Evolutionary conservation across 345 rosid genomes (phyloP), one percentile per base, ranked within the genome.

Genomic region (Syzygium aromaticum): DNA sequence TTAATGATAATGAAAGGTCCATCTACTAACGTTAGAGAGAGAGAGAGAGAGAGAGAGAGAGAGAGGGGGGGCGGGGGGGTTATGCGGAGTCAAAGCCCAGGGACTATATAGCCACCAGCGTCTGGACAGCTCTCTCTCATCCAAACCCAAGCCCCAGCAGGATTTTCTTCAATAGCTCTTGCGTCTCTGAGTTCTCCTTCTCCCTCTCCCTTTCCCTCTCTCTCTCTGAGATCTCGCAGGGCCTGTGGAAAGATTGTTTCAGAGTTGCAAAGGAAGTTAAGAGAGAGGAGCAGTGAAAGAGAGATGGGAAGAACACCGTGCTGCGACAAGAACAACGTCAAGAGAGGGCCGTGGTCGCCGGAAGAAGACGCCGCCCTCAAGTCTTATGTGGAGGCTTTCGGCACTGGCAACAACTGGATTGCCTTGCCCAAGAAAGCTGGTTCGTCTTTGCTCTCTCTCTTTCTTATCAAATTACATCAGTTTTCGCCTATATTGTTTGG

Each of bases 331-430:
- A 92, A 94, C 27, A 89, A 90, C 51, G 94, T 94, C 87, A 93
- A 92, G 89, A 90, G 93, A 90, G 96, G 96, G n/a, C 93, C 95
- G 7, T 94, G 96, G 96, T 94, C 96, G 57, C 95, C 96, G 3
- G 95, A 93, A 38, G 96, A 94, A 91, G 96, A 94, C 53, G 94
- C 93, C 30, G 84, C 91, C 84, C 95, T 94, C 67, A 93, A 87
- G 84, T 84, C 82, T 85, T 93, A 91, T 77, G 73, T 94, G 30
- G 82, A 93, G 49, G 82, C 86, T 83, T 90, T 91, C 83, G 95
- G 93, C 91, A 90, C 92, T 23, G 92, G 87, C 54, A 90, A 93
- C 51, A 93, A 92, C 89, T 94, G 96, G 96, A 93, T 92, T 82
- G 88, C 96, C 86, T 88, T 94, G 88, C 96, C 95, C 10, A 88